phyloP scores from a whole-genome alignment of 78 protist genomes.

The Cavenderia fasciculata region DNA sequence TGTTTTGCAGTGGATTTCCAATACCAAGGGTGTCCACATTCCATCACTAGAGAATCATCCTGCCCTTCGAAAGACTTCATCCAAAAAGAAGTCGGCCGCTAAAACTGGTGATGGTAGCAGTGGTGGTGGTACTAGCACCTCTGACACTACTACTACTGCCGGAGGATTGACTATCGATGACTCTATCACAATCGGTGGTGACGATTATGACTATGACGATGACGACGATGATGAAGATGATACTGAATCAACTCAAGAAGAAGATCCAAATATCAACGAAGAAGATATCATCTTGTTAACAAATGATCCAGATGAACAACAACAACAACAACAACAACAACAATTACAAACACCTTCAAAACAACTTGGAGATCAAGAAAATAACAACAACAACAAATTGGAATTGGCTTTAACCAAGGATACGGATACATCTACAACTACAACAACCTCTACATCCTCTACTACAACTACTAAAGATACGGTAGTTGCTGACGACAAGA shows the following conservation, averaged over 20 bases:
- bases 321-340: background rate
- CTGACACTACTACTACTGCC: too few relatives aligned
- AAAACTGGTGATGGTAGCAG: too few relatives aligned
- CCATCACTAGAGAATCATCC: too few relatives aligned
- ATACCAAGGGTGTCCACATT: slow-evolving; percentile 1
- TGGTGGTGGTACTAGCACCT: too few relatives aligned
- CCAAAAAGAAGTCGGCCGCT: too few relatives aligned
- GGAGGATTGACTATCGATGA: too few relatives aligned
- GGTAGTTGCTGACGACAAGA: too few relatives aligned
- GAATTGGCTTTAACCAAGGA: too few relatives aligned
- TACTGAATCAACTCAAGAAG: background rate
- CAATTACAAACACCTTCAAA: background rate
- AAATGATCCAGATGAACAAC: background rate
- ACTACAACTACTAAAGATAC: background rate
- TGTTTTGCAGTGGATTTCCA: slow-evolving; percentile 27
- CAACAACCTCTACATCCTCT: background rate
- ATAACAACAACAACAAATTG: too few relatives aligned
- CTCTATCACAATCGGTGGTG: too few relatives aligned
- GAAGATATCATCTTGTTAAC: background rate
- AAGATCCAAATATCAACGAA: background rate
- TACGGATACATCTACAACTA: background rate
- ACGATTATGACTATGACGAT: background rate
- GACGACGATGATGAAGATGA: slow-evolving; percentile 21
- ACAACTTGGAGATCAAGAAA: background rate
- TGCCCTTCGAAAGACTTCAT: too few relatives aligned